These are phyloP conservation scores for Wickerhamiella vanderwaltii DNA, from an alignment of 805 yeast genomes.

Conservation along the genomic window DNA sequence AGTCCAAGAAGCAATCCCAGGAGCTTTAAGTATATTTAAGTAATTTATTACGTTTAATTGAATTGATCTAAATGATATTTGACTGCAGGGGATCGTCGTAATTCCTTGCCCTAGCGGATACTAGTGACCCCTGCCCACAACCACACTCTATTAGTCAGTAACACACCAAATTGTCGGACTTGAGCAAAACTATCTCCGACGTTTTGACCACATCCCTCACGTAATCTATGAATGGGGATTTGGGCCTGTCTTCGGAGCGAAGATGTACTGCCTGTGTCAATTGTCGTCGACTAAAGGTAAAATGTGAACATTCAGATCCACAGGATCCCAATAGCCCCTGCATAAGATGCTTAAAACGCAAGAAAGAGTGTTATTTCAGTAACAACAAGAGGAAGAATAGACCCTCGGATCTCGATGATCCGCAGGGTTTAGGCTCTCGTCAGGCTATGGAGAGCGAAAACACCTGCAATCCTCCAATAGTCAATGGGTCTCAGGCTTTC, in stretches of 20 bases:
- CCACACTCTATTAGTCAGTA: background rate
- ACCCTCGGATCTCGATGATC: background rate
- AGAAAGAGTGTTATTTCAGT: conserved; percentile 41
- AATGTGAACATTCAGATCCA: conserved; percentile 62
- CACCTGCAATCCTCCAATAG: background rate
- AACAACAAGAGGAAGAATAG: conserved; percentile 3
- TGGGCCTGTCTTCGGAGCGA: conserved; percentile 5
- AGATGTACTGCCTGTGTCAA: conserved; percentile 28
- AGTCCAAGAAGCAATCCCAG: conserved; percentile 6
- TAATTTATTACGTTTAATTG: background rate
- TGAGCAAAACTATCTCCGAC: too few relatives aligned
- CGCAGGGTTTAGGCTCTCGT: background rate
- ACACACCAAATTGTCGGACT: background rate
- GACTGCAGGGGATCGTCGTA: too few relatives aligned
- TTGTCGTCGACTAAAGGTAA: conserved; percentile 74
- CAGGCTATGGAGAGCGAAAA: background rate
- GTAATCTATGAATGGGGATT: conserved; percentile 3
- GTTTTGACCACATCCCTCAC: background rate
- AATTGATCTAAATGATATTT: background rate
- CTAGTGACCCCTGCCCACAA: too few relatives aligned
- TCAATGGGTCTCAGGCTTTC: conserved; percentile 10
- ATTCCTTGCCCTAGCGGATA: too few relatives aligned
- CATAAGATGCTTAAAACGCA: conserved; percentile 54
- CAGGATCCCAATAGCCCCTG: conserved; percentile 54
- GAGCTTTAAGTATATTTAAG: conserved; percentile 9